Base-by-base conservation (phyloP, 2,329 filamentous ascomycete genomes). In the Penicillium sp. region DNA sequence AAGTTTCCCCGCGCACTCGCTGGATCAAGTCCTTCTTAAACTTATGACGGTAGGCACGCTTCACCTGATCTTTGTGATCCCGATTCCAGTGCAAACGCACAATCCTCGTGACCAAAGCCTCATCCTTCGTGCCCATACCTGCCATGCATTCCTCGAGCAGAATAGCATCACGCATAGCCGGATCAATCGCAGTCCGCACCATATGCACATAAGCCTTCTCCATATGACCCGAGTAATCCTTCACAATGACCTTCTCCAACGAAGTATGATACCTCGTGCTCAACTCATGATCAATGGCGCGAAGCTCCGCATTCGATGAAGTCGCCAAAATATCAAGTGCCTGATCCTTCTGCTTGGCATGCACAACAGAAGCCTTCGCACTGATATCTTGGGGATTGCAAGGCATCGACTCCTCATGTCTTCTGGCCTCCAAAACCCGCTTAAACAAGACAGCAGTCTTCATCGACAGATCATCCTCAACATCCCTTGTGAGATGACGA, bases 201-300 rank as follows among this genome's bases (percentile, higher is more conserved):
- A 96, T 91, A 71, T 87, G 87, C 26, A 95, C 77, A 1, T 98
- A 82, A 0, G 91, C 91, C 16, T 90, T 85, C 72, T 93, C 82
- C 92, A 98, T 97, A 71, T 98, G 93, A 0, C 93, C 93, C 0
- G 88, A 90, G 76, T 97, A 97, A 68, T 95, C 87, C 78, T 85
- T 89, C 60, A 86, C 85, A 65, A 98, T 86, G 49, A 91, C 87
- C 33, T 85, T 83, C 62, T 91, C 87, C 2, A 98, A 81, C 13
- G 84, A 79, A 39, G 83, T 83, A 21, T 87, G 84, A 72, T 92
- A 96, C 60, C 87, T 87, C 52, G 86, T 80, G 66, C 87, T 81
- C 76, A 96, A 98, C 0, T 86, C 82, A 52, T 90, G 84, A 13
- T 84, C 82, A 58, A 98, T 91, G 37, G 92, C 92, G 33, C 90